These are phyloP conservation scores for Lupinus albus DNA, from an alignment of 306 rosid species.

Conservation along the genomic window DNA sequence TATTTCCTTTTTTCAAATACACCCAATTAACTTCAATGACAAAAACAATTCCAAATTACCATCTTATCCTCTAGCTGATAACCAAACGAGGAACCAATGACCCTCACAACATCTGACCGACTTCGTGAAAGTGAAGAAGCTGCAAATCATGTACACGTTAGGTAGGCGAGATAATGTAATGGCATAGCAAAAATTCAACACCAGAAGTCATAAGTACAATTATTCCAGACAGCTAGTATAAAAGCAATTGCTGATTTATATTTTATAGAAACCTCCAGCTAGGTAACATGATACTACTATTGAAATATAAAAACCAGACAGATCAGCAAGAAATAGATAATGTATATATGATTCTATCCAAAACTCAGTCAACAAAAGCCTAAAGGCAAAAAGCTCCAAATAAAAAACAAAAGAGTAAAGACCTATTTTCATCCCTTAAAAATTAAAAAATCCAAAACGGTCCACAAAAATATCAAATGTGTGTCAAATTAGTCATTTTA, in stretches of 20 bases:
- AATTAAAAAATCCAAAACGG: too few species aligned
- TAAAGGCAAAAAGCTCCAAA: background rate
- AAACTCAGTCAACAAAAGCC: slow-evolving; percentile 18
- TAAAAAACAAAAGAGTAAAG: too few species aligned
- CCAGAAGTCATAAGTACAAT: slow-evolving; percentile 29
- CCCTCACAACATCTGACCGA: slow-evolving; percentile 75
- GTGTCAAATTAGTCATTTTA: too few species aligned
- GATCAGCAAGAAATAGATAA: slow-evolving; percentile 20
- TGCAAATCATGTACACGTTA: slow-evolving; percentile 45
- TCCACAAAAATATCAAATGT: too few species aligned
- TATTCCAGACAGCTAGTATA: slow-evolving; percentile 20
- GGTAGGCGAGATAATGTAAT: slow-evolving; percentile 29
- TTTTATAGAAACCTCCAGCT: slow-evolving; percentile 6
- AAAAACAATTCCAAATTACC: slow-evolving; percentile 52
- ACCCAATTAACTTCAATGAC: slow-evolving; percentile 8
- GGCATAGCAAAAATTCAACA: slow-evolving; percentile 13
- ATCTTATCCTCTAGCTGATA: slow-evolving; percentile 71
- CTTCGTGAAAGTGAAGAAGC: slow-evolving; percentile 73
- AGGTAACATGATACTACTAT: slow-evolving; percentile 21
- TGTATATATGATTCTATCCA: background rate
- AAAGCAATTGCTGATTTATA: slow-evolving; percentile 16
- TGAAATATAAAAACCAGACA: slow-evolving; percentile 27
- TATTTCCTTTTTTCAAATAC: background rate
- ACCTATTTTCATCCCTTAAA: too few species aligned
- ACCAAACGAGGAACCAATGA: slow-evolving; percentile 53